A percentile compares a stretch with the other conserved stretches of the same genome.
These are phyloP conservation scores for Fistulina hepatica DNA, from an alignment of 1,284 basidiomycete genomes.

Conservation along the genomic window DNA sequence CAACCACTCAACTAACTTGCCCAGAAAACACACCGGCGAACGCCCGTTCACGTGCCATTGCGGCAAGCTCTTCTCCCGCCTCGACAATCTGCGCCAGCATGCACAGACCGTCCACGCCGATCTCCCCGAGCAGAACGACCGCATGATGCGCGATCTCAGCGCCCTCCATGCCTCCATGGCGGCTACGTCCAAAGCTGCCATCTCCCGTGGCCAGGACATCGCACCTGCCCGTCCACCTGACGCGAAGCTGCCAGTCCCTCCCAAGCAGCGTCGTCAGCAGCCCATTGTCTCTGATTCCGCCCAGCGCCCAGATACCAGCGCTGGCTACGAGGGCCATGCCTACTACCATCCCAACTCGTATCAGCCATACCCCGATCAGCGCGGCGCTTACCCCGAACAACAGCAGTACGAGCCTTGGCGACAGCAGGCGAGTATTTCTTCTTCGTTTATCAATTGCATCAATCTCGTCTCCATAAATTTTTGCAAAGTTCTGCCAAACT, in stretches of 20 bases:
- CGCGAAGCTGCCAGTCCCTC: no score
- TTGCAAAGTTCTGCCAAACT: no score
- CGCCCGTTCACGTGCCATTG: conserved; percentile 94
- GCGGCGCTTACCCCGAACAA: no score
- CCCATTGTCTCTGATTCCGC: no score
- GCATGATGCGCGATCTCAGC: conserved; percentile 85
- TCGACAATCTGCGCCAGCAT: conserved; percentile 95
- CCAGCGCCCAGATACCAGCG: conserved; percentile 52
- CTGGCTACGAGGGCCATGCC: conserved; percentile 67
- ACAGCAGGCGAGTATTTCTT: no score
- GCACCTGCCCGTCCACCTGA: no score
- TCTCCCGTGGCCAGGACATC: conserved; percentile 24
- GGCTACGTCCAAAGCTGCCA: conserved; percentile 51
- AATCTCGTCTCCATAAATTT: no score
- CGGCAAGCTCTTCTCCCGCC: conserved; percentile 87
- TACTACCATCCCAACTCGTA: no score
- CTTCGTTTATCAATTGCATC: no score
- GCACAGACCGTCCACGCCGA: conserved; percentile 94
- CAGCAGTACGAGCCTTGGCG: no score
- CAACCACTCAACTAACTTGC: conserved; percentile 12
- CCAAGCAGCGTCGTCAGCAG: no score
- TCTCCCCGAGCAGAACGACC: conserved; percentile 78
- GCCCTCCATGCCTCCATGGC: conserved; percentile 79
- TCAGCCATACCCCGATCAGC: no score
- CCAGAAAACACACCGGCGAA: conserved; percentile 94